Percentiles rank a stretch among this genome's conserved stretches.
Evolutionary conservation across 768 basidiomycete genomes (phyloP).

Genomic region (Lyophyllum atratum): DNA sequence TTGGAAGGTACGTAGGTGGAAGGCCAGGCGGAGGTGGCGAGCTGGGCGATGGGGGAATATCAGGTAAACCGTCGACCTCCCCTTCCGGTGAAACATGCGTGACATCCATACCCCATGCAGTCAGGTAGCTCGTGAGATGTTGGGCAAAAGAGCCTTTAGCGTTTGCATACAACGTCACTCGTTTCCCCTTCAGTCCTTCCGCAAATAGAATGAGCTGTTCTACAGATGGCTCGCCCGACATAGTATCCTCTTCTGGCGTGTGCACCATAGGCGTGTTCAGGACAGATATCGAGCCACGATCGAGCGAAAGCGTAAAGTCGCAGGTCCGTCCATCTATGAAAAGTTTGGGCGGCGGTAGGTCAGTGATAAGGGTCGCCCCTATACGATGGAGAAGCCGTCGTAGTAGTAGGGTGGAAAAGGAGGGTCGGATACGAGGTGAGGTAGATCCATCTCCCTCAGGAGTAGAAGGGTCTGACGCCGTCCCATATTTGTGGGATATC

Average conservation of each 20-base stretch:
- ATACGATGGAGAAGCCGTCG: constrained; percentile 63
- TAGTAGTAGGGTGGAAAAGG: constrained; percentile 52
- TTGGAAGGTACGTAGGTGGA: constrained; percentile 5
- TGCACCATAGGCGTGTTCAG: constrained; percentile 40
- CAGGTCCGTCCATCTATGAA: constrained; percentile 56
- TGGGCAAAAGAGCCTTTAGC: constrained; percentile 89
- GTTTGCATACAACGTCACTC: constrained; percentile 81
- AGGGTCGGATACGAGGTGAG: constrained; percentile 42
- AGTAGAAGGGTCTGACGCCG: constrained; percentile 18
- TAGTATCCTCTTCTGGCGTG: constrained; percentile 50
- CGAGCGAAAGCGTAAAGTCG: constrained; percentile 65
- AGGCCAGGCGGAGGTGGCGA: constrained; percentile 4
- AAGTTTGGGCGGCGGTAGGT: constrained; percentile 43
- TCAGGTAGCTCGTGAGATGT: constrained; percentile 90
- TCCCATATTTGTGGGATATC: constrained; percentile 49
- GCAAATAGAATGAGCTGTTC: constrained; percentile 79
- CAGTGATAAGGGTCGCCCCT: constrained; percentile 48
- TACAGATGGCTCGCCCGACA: constrained; percentile 74
- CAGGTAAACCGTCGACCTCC: constrained; percentile 43
- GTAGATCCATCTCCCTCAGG: constrained; percentile 24
- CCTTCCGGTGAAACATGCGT: constrained; percentile 71
- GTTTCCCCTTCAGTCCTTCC: constrained; percentile 80
- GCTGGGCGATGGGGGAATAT: constrained; percentile 14
- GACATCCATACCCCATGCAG: constrained; percentile 94
- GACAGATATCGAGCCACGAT: constrained; percentile 53